Base-by-base conservation (phyloP, 495 filamentous ascomycete genomes). In the Penicillium pancosmium region DNA sequence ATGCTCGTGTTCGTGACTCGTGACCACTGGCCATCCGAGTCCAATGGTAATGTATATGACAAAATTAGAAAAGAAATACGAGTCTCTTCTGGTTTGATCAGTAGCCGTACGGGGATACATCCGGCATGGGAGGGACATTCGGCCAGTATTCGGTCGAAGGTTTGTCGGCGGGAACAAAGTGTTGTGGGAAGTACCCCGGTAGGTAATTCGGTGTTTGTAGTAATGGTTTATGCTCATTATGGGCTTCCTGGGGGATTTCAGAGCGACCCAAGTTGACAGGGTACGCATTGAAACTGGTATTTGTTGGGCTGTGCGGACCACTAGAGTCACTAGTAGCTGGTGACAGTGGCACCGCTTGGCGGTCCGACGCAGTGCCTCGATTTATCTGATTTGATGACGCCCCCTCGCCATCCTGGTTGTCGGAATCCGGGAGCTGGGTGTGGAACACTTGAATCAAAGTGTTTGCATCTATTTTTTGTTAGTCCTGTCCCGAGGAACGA, bases 271-370 rank as follows among this genome's bases (percentile, higher is more conserved):
- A 63, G 13, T 13, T 18, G 33, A 60, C 19, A 0, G 56, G 54
- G 15, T 68, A 66, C 9, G 57, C n/a, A 16, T 60, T 50, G 43
- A 54, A 68, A 2, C 49, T 54, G 1, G 53, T 53, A 4, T 56
- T 59, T 5, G 64, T 57, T 5, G 67, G 67, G 34, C 64, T 69
- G 18, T 65, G 64, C 4, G 67, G 62, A 3, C 59, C 67, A 59
- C 67, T 69, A 4, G 65, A 69, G 13, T 63, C 62, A 34, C 67
- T 69, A 10, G 65, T 59, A 2, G 64, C 55, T 11, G 67, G 67
- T 0, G 67, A 69, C 5, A 65, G 31, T 0, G 67, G 67, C 15
- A 65, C 21, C 36, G 16, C 50, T 13, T 61, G 57, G 7, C 38
- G 18, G 7, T 53, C 40, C 16, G 36, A 16, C 4, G 19, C 5